Base-by-base conservation (phyloP, 2,329 filamentous ascomycete species). In the Colletotrichum camelliae region DNA sequence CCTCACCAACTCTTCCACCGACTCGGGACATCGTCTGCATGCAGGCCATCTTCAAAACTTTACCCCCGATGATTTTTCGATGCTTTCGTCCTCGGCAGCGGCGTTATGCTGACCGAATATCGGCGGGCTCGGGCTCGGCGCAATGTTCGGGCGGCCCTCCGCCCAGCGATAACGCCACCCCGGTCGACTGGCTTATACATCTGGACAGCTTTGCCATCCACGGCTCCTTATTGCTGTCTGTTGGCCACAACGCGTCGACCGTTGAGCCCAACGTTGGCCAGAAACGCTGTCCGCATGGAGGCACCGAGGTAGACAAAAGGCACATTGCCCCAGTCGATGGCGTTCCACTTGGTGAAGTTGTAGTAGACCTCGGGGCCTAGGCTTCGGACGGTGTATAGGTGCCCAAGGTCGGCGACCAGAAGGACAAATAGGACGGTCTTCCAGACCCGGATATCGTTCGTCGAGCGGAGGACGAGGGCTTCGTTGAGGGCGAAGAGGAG, bases 401-500 rank as follows among this genome's bases (percentile, higher is more conserved):
- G 94, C 5, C 94, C 94, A 39, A 95, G 82, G 83, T 96, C 94
- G n/a, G 93, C 94, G 18, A 96, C 82, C 37, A 96, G 88, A 74
- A 96, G 85, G 48, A 90, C 92, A 61, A 93, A 85, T 6, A 96
- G 86, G 31, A 96, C 87, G 1, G 90, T 88, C 78, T 86, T 88
- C 94, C 94, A 96, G 73, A 96, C 94, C 29, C 88, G 87, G 39
- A 93, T 81, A 84, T 96, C 92, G 66, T 86, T 86, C 8, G 94
- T 95, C 18, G 90, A 88, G 57, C 95, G 92, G 78, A 96, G 88
- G 15, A 96, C 92, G 29, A 95, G 85, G 3, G 93, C 94, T 85
- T 97, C 94, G 85, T 94, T 95, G 80, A 96, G 84, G 71, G 93
- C 91, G 83, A 96, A 95, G 74, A 94, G 90, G 52, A 96, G 84